Evolutionary conservation across 306 rosid genomes (phyloP), one percentile per base, ranked within the genome.

Genomic region (Aeschynomene evenia): DNA sequence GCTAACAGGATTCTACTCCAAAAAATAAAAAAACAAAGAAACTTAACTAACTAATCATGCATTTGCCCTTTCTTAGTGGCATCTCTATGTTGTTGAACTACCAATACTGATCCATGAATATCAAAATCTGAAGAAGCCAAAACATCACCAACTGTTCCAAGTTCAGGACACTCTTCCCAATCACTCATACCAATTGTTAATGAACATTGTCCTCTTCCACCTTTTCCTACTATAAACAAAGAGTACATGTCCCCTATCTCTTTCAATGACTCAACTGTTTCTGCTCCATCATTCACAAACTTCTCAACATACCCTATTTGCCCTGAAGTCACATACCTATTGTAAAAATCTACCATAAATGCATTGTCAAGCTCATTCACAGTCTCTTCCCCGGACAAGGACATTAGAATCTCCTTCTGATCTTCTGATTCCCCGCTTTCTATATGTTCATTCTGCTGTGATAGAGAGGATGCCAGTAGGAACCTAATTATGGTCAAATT

Each of bases 141-240:
- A 7, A 94, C 88, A 79, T 94, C 98, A 6, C 98, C 98, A n/a
- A 94, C 95, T 0, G 95, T 84, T 64, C 98, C 98, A 16, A 94
- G 89, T 76, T 94, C 97, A 7, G 98, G 96, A 53, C 95, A 94
- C 62, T 94, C 98, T 18, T 94, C 98, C 98, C 98, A 90, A 0
- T 94, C 98, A 59, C 96, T 90, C 87, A 94, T 78, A 2, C 96
- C 94, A 3, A 87, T 85, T 19, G 98, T 94, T 37, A 94, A 54
- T 7, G 94, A 84, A 26, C 90, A 87, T 58, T 90, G 82, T 0
- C 95, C 92, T 70, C 98, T 71, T 19, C 92, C 96, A 18, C 98
- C 97, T 15, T 81, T 89, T 56, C 98, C 97, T 3, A 94, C 97
- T 46, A 94, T 71, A 56, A 88, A 94, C 79, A 90, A 64, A 1